These are phyloP conservation scores for Fusarium vanettenii DNA, from an alignment of 2,329 filamentous ascomycete genomes.

Conservation along the genomic window DNA sequence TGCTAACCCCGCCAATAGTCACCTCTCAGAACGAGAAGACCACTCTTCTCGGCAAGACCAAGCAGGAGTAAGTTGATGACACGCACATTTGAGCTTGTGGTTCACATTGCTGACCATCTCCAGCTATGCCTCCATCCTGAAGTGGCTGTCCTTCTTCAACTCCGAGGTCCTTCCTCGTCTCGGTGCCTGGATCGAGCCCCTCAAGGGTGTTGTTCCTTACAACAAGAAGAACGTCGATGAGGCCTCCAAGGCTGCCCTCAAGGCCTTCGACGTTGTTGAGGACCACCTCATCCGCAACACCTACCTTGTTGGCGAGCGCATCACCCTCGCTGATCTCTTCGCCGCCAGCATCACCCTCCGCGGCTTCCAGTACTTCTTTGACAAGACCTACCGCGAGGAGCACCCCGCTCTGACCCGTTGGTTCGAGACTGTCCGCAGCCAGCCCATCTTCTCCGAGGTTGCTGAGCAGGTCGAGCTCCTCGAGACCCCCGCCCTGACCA, in stretches of 20 bases:
- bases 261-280: slow-evolving; percentile 80
- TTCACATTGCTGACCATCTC: slow-evolving; percentile 38
- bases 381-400: slow-evolving; percentile 85
- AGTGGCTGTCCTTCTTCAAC: slow-evolving; percentile 99
- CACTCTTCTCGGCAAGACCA: slow-evolving; percentile 98
- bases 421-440: slow-evolving; percentile 94
- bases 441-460: slow-evolving; percentile 88
- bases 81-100: neutral
- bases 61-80: slow-evolving; percentile 85
- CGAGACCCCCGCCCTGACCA: slow-evolving; percentile 81
- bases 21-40: slow-evolving; percentile 99
- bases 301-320: slow-evolving; percentile 96
- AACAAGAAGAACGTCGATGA: slow-evolving; percentile 99
- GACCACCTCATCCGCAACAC: slow-evolving; percentile 92
- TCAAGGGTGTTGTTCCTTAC: slow-evolving; percentile 85
- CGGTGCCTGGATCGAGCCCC: slow-evolving; percentile 85
- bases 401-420: slow-evolving; percentile 91
- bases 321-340: slow-evolving; percentile 97
- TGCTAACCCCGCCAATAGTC: slow-evolving; percentile 68
- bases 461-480: slow-evolving; percentile 80
- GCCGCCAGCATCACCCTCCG: slow-evolving; percentile 80
- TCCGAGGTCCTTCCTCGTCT: slow-evolving; percentile 80
- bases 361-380: slow-evolving; percentile 94
- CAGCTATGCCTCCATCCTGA: slow-evolving; percentile 93
- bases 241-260: slow-evolving; percentile 73